Evolutionary conservation across 148 eudicot species (phyloP).

Genomic region (Bassia scoparia): DNA sequence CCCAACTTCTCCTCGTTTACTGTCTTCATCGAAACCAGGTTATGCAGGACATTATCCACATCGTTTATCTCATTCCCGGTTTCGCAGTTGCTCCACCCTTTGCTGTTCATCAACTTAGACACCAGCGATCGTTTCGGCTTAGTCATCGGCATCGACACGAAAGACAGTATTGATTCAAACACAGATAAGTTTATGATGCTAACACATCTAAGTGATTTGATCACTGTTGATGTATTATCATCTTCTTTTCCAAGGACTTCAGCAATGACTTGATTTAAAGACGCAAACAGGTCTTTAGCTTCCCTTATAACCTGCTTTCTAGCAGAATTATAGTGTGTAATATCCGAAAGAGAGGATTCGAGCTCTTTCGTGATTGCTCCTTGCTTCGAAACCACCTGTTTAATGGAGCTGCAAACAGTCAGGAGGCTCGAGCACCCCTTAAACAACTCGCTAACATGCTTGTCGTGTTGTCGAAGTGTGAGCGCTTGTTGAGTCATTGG

Average conservation of each 20-base stretch:
- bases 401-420: neutral
- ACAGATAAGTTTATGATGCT: constrained; percentile 28
- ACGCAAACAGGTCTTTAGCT: neutral
- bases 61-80: constrained; percentile 23
- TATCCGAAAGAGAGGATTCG: neutral
- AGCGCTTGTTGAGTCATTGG: constrained; percentile 21
- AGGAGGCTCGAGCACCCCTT: constrained; percentile 3
- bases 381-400: neutral
- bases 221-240: constrained; percentile 19
- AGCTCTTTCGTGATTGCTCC: neutral
- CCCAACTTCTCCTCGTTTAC: constrained; percentile 3
- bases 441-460: neutral
- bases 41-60: constrained; percentile 23
- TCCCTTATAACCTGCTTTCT: neutral
- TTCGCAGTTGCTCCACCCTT: constrained; percentile 4
- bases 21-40: neutral
- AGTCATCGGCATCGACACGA: constrained; percentile 30
- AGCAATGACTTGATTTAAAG: too few species aligned
- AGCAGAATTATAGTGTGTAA: neutral
- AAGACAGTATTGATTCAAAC: constrained; percentile 30
- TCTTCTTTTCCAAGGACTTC: constrained; percentile 15
- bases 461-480: neutral
- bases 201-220: constrained; percentile 39
- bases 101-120: constrained; percentile 26
- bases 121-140: constrained; percentile 30